These are phyloP conservation scores for Phyllosticta citrichinensis DNA, from an alignment of 2,329 filamentous ascomycete genomes.

Conservation along the genomic window DNA sequence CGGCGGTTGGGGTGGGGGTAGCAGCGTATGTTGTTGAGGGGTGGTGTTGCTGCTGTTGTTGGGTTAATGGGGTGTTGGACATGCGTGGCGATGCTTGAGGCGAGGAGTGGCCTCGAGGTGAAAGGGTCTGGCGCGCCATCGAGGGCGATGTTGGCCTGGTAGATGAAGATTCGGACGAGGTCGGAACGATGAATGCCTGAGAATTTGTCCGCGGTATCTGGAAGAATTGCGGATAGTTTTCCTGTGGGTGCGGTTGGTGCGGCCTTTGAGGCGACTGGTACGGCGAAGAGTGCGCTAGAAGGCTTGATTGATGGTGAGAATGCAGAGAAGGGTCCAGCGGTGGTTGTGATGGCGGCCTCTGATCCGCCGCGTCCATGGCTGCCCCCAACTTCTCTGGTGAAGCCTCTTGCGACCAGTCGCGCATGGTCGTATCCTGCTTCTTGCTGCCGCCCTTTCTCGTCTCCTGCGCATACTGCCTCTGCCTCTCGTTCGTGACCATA, in stretches of 20 bases:
- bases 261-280: background rate
- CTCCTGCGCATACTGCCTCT: conserved; percentile 48
- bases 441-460: conserved; percentile 39
- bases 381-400: background rate
- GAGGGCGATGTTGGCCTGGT: background rate
- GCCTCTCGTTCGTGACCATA: conserved; percentile 52
- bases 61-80: background rate
- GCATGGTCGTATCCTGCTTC: conserved; percentile 17
- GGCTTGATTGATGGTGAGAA: background rate
- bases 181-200: background rate
- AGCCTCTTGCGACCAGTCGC: conserved; percentile 1
- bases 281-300: background rate
- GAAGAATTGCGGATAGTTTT: background rate
- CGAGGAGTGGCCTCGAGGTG: background rate
- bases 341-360: conserved; percentile 10
- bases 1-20: background rate
- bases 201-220: background rate
- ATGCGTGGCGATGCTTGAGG: background rate
- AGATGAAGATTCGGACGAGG: background rate
- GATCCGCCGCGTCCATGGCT: conserved; percentile 6
- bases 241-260: background rate
- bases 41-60: background rate
- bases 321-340: conserved; percentile 1
- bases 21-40: background rate
- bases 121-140: background rate